Conservation (phyloP, 345 rosid genomes). For the Syzygium oleosum region DNA sequence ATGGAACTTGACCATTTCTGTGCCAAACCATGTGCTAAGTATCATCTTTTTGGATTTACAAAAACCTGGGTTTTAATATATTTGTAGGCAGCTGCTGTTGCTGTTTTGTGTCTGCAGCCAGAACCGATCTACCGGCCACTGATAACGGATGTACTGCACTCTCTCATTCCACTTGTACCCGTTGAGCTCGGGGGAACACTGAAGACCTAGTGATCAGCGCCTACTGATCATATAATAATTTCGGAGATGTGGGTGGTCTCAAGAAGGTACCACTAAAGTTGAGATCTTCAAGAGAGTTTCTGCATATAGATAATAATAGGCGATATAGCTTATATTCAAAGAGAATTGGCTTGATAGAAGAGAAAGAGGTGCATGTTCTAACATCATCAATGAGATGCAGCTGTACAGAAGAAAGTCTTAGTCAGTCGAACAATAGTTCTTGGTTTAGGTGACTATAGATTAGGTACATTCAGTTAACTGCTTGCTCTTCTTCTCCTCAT, state of each 20-base stretch:
- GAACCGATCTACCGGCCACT: conserved; percentile 91
- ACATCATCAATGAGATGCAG: background rate
- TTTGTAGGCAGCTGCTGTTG: conserved; percentile 88
- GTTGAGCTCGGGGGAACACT: conserved; percentile 85
- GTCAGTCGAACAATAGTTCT: background rate
- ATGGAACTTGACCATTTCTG: background rate
- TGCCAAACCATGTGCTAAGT: background rate
- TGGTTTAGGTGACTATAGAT: background rate
- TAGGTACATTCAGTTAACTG: background rate
- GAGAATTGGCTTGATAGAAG: background rate
- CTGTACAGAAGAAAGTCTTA: background rate
- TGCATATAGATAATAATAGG: background rate
- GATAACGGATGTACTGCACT: conserved; percentile 81
- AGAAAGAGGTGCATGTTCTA: background rate
- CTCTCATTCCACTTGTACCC: conserved; percentile 80
- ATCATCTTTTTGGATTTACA: background rate
- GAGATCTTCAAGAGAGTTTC: background rate
- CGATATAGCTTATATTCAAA: background rate
- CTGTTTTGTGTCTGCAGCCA: conserved; percentile 87
- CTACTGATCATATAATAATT: background rate
- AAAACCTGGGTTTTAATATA: background rate
- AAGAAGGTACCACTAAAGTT: background rate
- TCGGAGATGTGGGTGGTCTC: background rate
- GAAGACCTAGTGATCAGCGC: conserved; percentile 19
- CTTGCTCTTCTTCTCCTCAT: background rate